A percentile compares a stretch with the other conserved stretches of the same genome.
Conservation (phyloP, 805 yeast species). For the Ogataea saltuana region DNA sequence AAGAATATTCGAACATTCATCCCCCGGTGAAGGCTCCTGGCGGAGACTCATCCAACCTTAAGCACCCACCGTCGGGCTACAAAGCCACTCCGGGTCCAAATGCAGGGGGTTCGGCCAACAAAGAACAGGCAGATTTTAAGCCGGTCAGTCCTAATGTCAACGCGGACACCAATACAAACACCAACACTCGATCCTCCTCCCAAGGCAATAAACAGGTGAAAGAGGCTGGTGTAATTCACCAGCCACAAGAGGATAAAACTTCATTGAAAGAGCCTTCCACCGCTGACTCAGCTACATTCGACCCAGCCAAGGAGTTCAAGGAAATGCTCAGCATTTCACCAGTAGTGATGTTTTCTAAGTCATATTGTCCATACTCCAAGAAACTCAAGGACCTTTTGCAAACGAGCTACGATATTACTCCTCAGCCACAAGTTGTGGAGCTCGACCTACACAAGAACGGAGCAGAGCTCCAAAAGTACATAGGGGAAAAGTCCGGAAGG, state of each 20-base stretch:
- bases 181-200: background rate
- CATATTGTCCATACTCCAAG: constrained; percentile 76
- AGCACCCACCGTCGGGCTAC: background rate
- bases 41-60: constrained; percentile 11
- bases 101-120: constrained; percentile 16
- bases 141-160: no score
- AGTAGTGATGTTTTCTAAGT: constrained; percentile 60
- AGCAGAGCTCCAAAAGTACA: constrained; percentile 66
- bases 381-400: constrained; percentile 65
- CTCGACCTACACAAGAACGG: constrained; percentile 82
- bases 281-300: constrained; percentile 32
- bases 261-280: background rate
- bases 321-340: constrained; percentile 63
- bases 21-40: constrained; percentile 28
- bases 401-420: constrained; percentile 67
- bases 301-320: constrained; percentile 54
- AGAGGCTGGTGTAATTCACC: background rate
- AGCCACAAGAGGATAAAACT: background rate
- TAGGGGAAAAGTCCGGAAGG: constrained; percentile 71
- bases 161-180: constrained; percentile 1
- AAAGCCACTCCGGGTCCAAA: constrained; percentile 7
- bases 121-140: no score
- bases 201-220: background rate
- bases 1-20: constrained; percentile 29
- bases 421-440: constrained; percentile 74